Percentiles rank a stretch among this genome's conserved stretches.
Conservation (phyloP, 2,329 filamentous ascomycete genomes). For the Talaromyces islandicus region DNA sequence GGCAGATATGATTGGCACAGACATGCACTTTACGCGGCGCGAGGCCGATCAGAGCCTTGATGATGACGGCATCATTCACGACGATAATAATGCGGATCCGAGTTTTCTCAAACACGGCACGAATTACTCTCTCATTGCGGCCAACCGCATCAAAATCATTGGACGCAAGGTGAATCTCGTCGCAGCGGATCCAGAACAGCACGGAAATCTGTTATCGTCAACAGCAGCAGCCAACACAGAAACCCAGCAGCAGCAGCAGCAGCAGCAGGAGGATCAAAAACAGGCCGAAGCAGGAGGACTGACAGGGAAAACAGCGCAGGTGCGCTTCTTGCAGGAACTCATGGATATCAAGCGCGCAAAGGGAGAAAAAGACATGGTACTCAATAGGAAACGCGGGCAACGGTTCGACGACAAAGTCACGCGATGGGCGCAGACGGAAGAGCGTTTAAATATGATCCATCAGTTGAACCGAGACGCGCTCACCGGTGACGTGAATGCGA, state of each 20-base stretch:
- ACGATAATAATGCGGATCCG: conserved; percentile 37
- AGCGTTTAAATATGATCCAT: conserved; percentile 30
- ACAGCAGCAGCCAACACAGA: neutral
- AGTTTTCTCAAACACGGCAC: conserved; percentile 34
- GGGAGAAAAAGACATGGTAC: conserved; percentile 61
- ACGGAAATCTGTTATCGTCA: neutral
- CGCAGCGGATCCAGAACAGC: conserved; percentile 18
- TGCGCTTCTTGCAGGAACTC: conserved; percentile 58
- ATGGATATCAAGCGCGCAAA: conserved; percentile 59
- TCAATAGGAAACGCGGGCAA: conserved; percentile 36
- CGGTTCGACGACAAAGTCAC: conserved; percentile 26
- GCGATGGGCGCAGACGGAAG: conserved; percentile 33
- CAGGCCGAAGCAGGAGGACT: neutral
- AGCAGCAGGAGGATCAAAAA: conserved; percentile 2
- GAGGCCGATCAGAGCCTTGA: conserved; percentile 17
- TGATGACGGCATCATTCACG: conserved; percentile 13
- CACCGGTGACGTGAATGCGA: conserved; percentile 31
- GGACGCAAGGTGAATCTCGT: conserved; percentile 59
- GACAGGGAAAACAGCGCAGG: conserved; percentile 27
- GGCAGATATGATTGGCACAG: conserved; percentile 78
- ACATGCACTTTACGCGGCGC: conserved; percentile 63
- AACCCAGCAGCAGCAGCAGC: conserved; percentile 1
- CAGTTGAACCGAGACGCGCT: conserved; percentile 29
- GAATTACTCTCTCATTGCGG: conserved; percentile 66
- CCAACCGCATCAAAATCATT: conserved; percentile 63